Evolutionary conservation across 495 filamentous ascomycete genomes (phyloP).

Genomic region (Tetracladium setigerum): DNA sequence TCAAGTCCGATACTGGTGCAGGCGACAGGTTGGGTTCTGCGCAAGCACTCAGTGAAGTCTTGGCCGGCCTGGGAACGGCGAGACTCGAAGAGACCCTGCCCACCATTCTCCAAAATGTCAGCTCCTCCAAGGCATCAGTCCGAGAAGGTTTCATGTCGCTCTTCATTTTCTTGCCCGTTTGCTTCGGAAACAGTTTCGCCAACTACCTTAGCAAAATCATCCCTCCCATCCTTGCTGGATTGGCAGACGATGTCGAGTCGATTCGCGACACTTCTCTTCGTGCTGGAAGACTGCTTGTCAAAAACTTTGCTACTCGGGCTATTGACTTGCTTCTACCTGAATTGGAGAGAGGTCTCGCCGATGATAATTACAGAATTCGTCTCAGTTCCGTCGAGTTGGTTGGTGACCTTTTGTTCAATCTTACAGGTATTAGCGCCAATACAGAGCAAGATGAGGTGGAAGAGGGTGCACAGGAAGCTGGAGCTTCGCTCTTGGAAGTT

Average conservation of each 20-base stretch:
- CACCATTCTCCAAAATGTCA: conserved; percentile 92
- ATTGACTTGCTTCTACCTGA: conserved; percentile 92
- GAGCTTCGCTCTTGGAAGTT: conserved; percentile 82
- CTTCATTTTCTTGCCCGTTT: conserved; percentile 97
- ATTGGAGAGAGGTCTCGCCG: conserved; percentile 88
- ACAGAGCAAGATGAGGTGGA: conserved; percentile 77
- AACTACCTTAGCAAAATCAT: conserved; percentile 94
- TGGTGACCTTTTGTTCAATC: conserved; percentile 93
- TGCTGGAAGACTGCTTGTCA: conserved; percentile 88
- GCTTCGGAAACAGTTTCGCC: conserved; percentile 97
- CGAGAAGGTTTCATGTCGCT: conserved; percentile 99
- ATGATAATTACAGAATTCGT: conserved; percentile 93
- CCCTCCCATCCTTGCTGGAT: conserved; percentile 86
- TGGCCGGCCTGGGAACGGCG: conserved; percentile 86
- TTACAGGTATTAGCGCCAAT: conserved; percentile 87
- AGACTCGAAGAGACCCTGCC: conserved; percentile 93
- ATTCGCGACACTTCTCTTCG: conserved; percentile 91
- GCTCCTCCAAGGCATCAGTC: conserved; percentile 81
- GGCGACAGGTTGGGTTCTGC: conserved; percentile 93
- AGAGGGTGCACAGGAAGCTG: conserved; percentile 69
- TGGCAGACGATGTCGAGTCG: conserved; percentile 91
- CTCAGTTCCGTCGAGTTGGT: conserved; percentile 97
- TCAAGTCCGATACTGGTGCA: conserved; percentile 94
- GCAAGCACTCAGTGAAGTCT: conserved; percentile 92
- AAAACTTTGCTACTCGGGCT: conserved; percentile 92